Conservation (phyloP, 805 yeast species). For the Limtongia smithiae region DNA sequence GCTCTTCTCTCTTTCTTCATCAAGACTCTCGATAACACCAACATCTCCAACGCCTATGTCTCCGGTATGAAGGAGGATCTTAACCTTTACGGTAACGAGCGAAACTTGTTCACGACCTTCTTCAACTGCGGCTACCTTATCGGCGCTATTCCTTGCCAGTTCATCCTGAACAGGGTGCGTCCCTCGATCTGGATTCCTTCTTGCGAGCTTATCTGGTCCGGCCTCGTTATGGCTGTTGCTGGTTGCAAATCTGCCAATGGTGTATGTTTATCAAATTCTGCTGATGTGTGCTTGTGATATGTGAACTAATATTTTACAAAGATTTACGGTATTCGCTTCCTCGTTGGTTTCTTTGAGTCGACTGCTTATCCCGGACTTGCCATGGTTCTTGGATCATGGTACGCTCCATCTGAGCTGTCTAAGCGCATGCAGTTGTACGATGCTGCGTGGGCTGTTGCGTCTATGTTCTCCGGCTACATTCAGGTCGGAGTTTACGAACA, state of each 20-base stretch:
- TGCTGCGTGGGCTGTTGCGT: conserved; percentile 60
- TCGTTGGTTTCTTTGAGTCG: conserved; percentile 45
- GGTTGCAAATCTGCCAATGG: conserved; percentile 18
- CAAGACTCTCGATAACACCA: conserved; percentile 58
- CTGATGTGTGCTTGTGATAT: neutral
- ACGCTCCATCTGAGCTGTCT: conserved; percentile 53
- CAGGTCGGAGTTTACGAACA: conserved; percentile 53
- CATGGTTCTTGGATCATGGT: conserved; percentile 43
- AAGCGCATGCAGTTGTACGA: conserved; percentile 60
- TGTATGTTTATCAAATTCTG: neutral
- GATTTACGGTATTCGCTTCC: conserved; percentile 24
- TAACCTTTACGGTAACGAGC: conserved; percentile 56
- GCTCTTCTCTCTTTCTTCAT: conserved; percentile 43
- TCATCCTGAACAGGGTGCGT: conserved; percentile 34
- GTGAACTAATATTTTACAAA: conserved; percentile 13
- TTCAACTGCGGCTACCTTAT: conserved; percentile 56
- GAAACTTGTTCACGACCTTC: conserved; percentile 52
- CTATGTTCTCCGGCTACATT: conserved; percentile 58
- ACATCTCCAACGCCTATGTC: conserved; percentile 62
- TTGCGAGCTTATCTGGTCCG: conserved; percentile 26
- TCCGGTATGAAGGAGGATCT: conserved; percentile 60
- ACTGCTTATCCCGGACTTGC: conserved; percentile 53
- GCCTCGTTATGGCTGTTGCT: conserved; percentile 23
- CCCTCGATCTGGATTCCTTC: conserved; percentile 34
- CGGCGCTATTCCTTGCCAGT: conserved; percentile 37